Evolutionary conservation across 257 asterid species (phyloP).

Genomic region (Penstemon eatonii): DNA sequence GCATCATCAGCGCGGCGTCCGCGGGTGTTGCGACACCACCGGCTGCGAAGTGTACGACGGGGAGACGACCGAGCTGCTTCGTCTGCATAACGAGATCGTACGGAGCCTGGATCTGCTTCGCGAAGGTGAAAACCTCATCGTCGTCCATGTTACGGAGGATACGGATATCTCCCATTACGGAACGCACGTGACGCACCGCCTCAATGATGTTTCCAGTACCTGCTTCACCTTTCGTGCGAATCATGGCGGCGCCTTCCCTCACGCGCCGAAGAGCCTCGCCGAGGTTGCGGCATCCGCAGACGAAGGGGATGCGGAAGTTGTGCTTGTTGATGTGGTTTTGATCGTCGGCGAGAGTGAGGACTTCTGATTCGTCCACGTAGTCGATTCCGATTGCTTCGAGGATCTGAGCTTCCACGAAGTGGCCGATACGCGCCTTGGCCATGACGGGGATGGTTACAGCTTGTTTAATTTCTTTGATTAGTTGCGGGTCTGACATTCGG

Average conservation of each 20-base stretch:
- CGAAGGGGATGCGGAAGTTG: constrained; percentile 89
- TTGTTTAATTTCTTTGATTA: constrained; percentile 80
- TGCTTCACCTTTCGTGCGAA: constrained; percentile 90
- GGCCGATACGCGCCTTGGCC: constrained; percentile 91
- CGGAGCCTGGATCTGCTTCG: constrained; percentile 56
- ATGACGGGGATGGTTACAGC: constrained; percentile 90
- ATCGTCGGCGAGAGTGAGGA: constrained; percentile 79
- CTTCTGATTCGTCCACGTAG: constrained; percentile 89
- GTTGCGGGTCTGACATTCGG: constrained; percentile 87
- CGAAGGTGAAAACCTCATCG: constrained; percentile 82
- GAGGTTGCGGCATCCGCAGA: constrained; percentile 93
- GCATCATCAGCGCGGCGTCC: constrained; percentile 62
- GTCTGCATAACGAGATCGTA: constrained; percentile 17
- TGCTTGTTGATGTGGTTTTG: constrained; percentile 85
- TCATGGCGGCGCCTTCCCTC: constrained; percentile 94
- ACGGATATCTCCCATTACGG: constrained; percentile 82
- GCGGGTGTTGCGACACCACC: constrained; percentile 68
- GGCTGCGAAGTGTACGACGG: constrained; percentile 59
- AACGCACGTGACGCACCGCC: constrained; percentile 93
- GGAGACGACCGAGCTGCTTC: constrained; percentile 45
- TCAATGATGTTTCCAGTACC: constrained; percentile 85
- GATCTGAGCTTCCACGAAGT: constrained; percentile 91
- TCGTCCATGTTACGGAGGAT: constrained; percentile 83
- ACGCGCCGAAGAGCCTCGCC: constrained; percentile 91
- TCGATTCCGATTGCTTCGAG: constrained; percentile 82